A percentile compares a stretch with the other conserved stretches of the same genome.
phyloP scores from a whole-genome alignment of 345 rosid genomes.

The Excoecaria agallocha region DNA sequence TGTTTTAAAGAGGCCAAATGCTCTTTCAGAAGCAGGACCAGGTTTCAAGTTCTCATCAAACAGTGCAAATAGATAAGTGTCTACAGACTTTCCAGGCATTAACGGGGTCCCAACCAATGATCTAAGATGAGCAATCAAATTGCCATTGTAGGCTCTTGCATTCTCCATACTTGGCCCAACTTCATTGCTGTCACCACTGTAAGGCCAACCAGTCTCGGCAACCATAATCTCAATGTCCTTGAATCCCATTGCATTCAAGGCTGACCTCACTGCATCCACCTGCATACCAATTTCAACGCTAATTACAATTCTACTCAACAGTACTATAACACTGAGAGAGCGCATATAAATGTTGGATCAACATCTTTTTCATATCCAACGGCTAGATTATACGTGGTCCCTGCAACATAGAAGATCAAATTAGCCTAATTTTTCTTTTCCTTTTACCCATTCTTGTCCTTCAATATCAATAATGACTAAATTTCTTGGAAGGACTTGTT shows the following conservation, averaged over 20 bases:
- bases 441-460: background rate
- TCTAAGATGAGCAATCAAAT: conserved; percentile 71
- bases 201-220: conserved; percentile 97
- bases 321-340: background rate
- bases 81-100: conserved; percentile 91
- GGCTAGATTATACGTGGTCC: conserved; percentile 20
- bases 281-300: conserved; percentile 18
- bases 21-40: conserved; percentile 75
- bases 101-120: conserved; percentile 85
- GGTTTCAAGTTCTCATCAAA: conserved; percentile 82
- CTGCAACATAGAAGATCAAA: background rate
- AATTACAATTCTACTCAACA: background rate
- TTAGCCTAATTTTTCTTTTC: too few relatives aligned
- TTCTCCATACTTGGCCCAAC: conserved; percentile 75
- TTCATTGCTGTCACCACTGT: conserved; percentile 67
- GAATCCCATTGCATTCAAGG: conserved; percentile 73
- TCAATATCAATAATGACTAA: background rate
- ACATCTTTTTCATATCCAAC: background rate
- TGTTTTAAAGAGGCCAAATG: conserved; percentile 70
- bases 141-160: conserved; percentile 88
- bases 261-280: conserved; percentile 89
- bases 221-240: conserved; percentile 69
- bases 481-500: background rate
- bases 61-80: conserved; percentile 85
- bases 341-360: too few relatives aligned